A percentile compares a stretch with the other conserved stretches of the same genome.
These are phyloP conservation scores for Xylaria scruposa DNA, from an alignment of 495 filamentous ascomycete genomes.

Conservation along the genomic window DNA sequence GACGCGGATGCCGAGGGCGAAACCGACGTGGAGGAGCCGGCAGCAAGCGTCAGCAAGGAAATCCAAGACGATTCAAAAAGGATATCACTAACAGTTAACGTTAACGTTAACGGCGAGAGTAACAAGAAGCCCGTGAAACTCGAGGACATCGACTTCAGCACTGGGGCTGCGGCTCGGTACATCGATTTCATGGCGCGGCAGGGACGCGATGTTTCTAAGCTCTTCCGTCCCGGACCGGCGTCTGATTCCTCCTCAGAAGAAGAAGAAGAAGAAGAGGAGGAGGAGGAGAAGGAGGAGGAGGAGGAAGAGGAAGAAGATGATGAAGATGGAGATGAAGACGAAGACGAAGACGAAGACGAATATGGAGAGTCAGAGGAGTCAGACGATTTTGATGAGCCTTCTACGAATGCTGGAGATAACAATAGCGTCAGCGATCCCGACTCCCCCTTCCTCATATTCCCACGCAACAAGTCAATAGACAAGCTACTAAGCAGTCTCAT, in stretches of 20 bases:
- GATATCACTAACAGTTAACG: background rate
- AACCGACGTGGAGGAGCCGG: background rate
- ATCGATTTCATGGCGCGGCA: constrained; percentile 1
- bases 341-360: too few species aligned
- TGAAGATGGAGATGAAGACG: too few species aligned
- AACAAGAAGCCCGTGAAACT: background rate
- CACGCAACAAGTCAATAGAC: background rate
- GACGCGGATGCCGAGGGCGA: background rate
- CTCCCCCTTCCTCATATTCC: background rate
- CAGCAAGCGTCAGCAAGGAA: background rate
- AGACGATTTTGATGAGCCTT: background rate
- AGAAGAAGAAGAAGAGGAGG: too few species aligned
- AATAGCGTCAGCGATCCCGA: background rate
- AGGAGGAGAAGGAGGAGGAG: too few species aligned
- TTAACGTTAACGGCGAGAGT: too few species aligned
- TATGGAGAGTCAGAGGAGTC: background rate
- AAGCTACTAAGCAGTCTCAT: background rate
- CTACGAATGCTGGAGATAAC: background rate
- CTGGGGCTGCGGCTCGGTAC: constrained; percentile 8
- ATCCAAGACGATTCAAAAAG: background rate
- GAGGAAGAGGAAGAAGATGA: too few species aligned
- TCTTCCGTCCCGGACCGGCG: background rate
- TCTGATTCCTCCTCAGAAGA: background rate
- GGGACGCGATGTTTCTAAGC: background rate
- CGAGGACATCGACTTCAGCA: constrained; percentile 5